phyloP scores from a whole-genome alignment of 768 basidiomycete species.

The Asterophora lycoperdoides region DNA sequence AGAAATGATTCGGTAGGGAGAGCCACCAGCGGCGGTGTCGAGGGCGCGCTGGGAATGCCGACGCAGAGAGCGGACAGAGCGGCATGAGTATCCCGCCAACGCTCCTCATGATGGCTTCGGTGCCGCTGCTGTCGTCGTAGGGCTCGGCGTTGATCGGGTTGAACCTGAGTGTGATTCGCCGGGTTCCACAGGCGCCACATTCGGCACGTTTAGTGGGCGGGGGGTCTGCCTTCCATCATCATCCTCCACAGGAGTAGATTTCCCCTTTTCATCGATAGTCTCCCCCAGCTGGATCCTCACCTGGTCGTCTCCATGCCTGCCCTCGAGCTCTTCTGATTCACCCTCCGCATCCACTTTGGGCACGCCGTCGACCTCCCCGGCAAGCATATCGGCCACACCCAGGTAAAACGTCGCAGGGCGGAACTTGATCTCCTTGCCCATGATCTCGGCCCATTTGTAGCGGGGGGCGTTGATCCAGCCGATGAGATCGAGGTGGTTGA shows the following conservation, averaged over 20 bases:
- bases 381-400: conserved; percentile 74
- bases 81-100: no score
- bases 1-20: not conserved
- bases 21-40: no score
- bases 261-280: conserved; percentile 3
- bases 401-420: conserved; percentile 90
- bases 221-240: not conserved
- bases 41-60: not conserved
- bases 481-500: conserved; percentile 90
- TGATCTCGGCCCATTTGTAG: conserved; percentile 86
- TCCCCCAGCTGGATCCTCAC: conserved; percentile 15
- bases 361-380: conserved; percentile 68
- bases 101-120: not conserved
- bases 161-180: not conserved
- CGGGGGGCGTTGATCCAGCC: conserved; percentile 91
- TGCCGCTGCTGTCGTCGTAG: no score
- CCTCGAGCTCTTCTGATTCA: not conserved
- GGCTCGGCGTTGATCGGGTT: not conserved
- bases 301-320: conserved; percentile 8
- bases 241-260: not conserved
- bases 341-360: conserved; percentile 12
- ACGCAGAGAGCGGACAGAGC: not conserved
- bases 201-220: no score
- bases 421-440: conserved; percentile 87
- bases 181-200: not conserved